Conservation (phyloP, 805 yeast species). For the Cyberlindnera meyerae region DNA sequence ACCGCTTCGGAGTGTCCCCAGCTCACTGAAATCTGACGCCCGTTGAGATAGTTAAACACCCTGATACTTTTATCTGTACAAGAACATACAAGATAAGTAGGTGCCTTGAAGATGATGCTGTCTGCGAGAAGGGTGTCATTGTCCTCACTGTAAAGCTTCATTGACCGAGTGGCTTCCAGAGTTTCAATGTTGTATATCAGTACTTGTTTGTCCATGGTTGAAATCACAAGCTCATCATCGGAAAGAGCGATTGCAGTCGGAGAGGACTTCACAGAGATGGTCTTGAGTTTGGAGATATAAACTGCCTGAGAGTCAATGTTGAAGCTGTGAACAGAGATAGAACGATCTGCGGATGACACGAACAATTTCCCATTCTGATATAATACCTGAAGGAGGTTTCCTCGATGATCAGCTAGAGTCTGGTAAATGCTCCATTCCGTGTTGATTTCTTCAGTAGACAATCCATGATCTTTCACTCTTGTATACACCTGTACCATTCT, state of each 20-base stretch:
- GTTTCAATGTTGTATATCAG: constrained; percentile 33
- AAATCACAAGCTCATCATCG: constrained; percentile 39
- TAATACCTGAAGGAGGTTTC: constrained; percentile 40
- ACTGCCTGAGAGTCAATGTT: constrained; percentile 23
- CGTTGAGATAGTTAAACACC: constrained; percentile 40
- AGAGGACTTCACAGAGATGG: constrained; percentile 45
- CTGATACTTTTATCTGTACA: constrained; percentile 57
- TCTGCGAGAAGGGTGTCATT: constrained; percentile 44
- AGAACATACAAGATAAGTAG: constrained; percentile 34
- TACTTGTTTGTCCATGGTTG: constrained; percentile 48
- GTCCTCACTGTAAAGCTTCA: constrained; percentile 39
- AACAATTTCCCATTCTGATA: constrained; percentile 31
- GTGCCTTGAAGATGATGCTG: constrained; percentile 31
- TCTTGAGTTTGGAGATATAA: constrained; percentile 35
- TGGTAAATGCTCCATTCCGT: constrained; percentile 48
- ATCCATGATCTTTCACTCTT: constrained; percentile 11
- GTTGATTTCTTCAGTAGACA: constrained; percentile 18
- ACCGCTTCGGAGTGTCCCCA: constrained; percentile 62
- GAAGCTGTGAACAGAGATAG: constrained; percentile 47
- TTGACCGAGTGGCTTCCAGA: constrained; percentile 31
- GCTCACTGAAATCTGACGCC: constrained; percentile 41
- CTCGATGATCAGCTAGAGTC: constrained; percentile 57
- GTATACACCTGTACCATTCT: constrained; percentile 55
- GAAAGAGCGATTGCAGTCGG: constrained; percentile 39
- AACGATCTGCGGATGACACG: constrained; percentile 59